Evolutionary conservation across 257 asterid species (phyloP), one percentile per base, ranked within the genome.

Genomic region (Lycium ferocissimum): DNA sequence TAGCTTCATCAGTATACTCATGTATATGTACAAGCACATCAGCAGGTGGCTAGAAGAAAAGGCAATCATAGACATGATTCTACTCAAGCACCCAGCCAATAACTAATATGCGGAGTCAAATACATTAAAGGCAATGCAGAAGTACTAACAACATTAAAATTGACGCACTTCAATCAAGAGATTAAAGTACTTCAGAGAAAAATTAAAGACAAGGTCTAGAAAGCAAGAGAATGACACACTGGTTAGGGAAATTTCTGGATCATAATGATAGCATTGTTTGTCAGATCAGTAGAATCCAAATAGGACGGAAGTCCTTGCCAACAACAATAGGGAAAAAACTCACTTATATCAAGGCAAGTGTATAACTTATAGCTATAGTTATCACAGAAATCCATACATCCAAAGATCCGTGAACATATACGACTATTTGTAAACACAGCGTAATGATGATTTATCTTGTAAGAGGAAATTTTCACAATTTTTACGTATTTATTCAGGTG

Each of bases 1-100:
- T 75, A 20, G 61, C 43, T 75, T 75, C 81, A 75, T 20, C 43
- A 75, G 61, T 43, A 43, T 51, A 76, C 26, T 51, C 63, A 53
- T 51, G 45, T 51, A 22, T 2, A 47, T 51, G 4, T 26, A 51
- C 82, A 76, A 76, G 65, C 62, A 76, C 22, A 76, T 76, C 63
- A 76, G 14, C 26, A 14, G 26, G 82, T 76, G 62, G 40, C 26
- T 6, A 20, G n/a, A 45, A 26, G 17, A 53, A 51, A 76, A 22
- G 47, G 49, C 12, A 18, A 14, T 53, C 47, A n/a, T 26, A 18
- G 65, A 26, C 26, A 51, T 51, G 47, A 76, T 76, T 51, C 45
- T 51, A 76, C 47, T 76, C 82, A 76, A 75, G 11, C 14, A 26
- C 15, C 33, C 9, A 76, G 26, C 47, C 15, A 2, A 76, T 26